Evolutionary conservation across 139 green algal species (phyloP).

Genomic region (Coccomyxa sp.): DNA sequence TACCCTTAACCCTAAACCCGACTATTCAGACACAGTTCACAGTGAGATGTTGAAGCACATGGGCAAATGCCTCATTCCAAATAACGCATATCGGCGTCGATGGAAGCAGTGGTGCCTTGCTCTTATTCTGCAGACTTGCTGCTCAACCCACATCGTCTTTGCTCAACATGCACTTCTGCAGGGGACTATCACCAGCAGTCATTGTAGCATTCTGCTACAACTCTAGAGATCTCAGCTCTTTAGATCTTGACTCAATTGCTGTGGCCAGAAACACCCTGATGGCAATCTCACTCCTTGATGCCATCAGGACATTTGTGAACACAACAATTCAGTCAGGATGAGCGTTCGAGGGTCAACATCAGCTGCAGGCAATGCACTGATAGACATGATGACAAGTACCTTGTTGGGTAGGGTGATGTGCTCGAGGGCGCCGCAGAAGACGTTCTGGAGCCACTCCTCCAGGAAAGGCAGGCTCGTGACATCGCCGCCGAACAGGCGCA

Average conservation of each 20-base stretch:
- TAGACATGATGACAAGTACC: background rate
- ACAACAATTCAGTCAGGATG: background rate
- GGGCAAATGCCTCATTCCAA: background rate
- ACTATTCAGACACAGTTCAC: background rate
- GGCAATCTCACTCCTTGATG: background rate
- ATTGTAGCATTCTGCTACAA: too few species aligned
- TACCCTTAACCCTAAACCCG: background rate
- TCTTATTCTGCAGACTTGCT: too few species aligned
- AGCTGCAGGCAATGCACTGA: background rate
- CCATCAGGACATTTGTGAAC: too few species aligned
- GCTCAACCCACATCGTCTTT: too few species aligned
- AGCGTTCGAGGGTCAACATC: background rate
- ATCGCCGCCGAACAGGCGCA: constrained; percentile 18
- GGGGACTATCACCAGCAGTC: too few species aligned
- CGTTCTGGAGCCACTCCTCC: constrained; percentile 22
- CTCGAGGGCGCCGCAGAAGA: constrained; percentile 11
- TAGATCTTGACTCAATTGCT: too few species aligned
- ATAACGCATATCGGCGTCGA: background rate
- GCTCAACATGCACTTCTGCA: too few species aligned
- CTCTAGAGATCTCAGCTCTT: too few species aligned
- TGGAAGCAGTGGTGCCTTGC: background rate
- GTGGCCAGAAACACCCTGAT: background rate
- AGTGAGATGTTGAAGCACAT: background rate
- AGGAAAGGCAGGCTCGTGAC: constrained; percentile 15
- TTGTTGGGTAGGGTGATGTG: background rate